These are phyloP conservation scores for Penicillium diatomitis DNA, from an alignment of 495 filamentous ascomycete genomes.

Conservation along the genomic window DNA sequence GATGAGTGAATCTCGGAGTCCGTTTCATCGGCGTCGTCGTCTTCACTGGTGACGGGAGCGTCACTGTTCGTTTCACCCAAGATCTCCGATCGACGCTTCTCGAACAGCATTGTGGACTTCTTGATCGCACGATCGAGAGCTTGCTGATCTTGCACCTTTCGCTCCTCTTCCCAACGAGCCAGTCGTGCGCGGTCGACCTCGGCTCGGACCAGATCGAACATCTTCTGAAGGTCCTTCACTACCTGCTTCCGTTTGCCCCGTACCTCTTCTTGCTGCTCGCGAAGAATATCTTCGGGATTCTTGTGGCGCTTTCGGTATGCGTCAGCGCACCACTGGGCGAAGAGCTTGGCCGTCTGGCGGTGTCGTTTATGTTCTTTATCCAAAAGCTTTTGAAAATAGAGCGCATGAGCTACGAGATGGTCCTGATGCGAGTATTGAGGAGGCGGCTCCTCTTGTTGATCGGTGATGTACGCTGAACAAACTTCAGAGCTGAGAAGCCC, in stretches of 20 bases:
- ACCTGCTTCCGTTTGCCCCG: constrained; percentile 58
- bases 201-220: constrained; percentile 68
- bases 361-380: constrained; percentile 69
- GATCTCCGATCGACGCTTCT: constrained; percentile 45
- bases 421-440: constrained; percentile 78
- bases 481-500: constrained; percentile 62
- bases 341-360: constrained; percentile 32
- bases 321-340: constrained; percentile 40
- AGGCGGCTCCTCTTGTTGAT: constrained; percentile 62
- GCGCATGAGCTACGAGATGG: constrained; percentile 70
- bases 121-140: constrained; percentile 78
- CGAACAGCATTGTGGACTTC: constrained; percentile 49
- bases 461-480: constrained; percentile 68
- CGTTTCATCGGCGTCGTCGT: constrained; percentile 35
- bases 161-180: constrained; percentile 74
- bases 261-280: constrained; percentile 40
- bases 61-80: constrained; percentile 36
- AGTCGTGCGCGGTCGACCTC: constrained; percentile 67
- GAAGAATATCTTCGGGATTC: constrained; percentile 36
- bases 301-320: constrained; percentile 38
- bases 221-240: constrained; percentile 57
- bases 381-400: constrained; percentile 72
- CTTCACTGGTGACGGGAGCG: constrained; percentile 35
- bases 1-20: constrained; percentile 28
- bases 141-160: constrained; percentile 71